Base-by-base conservation (phyloP, 306 rosid genomes). In the Sesbania bispinosa region DNA sequence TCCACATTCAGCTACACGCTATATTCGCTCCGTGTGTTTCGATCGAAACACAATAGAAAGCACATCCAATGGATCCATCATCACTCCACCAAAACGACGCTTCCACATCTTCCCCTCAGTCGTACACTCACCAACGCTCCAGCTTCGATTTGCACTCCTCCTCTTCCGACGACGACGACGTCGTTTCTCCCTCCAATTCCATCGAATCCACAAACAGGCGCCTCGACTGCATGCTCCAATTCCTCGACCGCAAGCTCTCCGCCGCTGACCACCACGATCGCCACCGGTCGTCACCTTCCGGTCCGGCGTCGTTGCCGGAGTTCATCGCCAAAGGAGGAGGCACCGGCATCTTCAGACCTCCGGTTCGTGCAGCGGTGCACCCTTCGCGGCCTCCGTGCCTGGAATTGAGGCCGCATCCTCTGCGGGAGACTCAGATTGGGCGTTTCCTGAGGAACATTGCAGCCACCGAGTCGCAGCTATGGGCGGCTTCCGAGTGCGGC, bases 381-480 rank as follows among this genome's bases (percentile, higher is more conserved):
- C 95, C 96, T 2, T n/a, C 43, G 62, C 90, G 96, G 14, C 98
- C 97, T 10, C 92, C 97, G 18, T 76, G 86, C 32, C 88, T 89
- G 14, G 92, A 88, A 39, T 65, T 90, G 71, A 79, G 98, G 78
- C 95, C 98, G 18, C 97, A 89, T 27, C 97, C 97, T 6, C 81
- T 93, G 53, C 79, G 96, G 54, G 98, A 93, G 85, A 86, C 92
- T 62, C 98, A 90, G 81, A 75, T 84, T 76, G 97, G 90, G 50
- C 69, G 92, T 18, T 90, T 88, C 71, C 80, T 94, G 68, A 76
- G 98, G 76, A 77, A 78, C 36, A 71, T 90, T 79, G 84, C 51
- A 0, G 74, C 86, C n/a, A 75, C 86, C 19, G 84, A 76, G 42
- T 84, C 92, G 24, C 96, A 86, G 51, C 50, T 94, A 35, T 94